Percentiles rank a stretch among this genome's conserved stretches.
These are phyloP conservation scores for Lasiodiplodia sp. DNA, from an alignment of 2,329 filamentous ascomycete genomes.

Conservation along the genomic window DNA sequence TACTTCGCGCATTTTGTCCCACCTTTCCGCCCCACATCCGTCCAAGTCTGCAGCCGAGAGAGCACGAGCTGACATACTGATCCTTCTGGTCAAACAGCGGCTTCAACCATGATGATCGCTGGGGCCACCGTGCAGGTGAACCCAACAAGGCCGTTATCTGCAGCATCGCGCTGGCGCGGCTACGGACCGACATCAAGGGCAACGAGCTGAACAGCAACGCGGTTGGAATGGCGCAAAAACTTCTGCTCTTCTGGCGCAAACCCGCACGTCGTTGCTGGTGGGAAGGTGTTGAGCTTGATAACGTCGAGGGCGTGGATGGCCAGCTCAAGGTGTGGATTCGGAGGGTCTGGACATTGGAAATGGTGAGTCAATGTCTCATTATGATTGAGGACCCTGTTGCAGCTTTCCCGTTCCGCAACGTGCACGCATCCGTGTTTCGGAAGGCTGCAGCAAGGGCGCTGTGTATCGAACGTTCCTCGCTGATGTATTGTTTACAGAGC, in stretches of 20 bases:
- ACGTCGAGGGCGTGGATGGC: slow-evolving; percentile 88
- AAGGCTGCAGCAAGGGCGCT: slow-evolving; percentile 22
- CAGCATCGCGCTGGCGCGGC: slow-evolving; percentile 88
- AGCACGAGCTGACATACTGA: slow-evolving; percentile 32
- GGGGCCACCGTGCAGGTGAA: slow-evolving; percentile 97
- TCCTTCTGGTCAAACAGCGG: slow-evolving; percentile 64
- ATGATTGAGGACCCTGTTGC: slow-evolving; percentile 10
- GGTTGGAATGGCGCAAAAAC: slow-evolving; percentile 97
- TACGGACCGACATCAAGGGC: slow-evolving; percentile 87
- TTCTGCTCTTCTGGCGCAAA: slow-evolving; percentile 97
- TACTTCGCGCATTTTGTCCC: slow-evolving; percentile 12
- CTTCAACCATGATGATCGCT: slow-evolving; percentile 93
- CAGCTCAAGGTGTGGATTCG: slow-evolving; percentile 98
- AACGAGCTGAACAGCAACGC: slow-evolving; percentile 78
- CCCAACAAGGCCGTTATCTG: slow-evolving; percentile 99
- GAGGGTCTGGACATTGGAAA: slow-evolving; percentile 97
- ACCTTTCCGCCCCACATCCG: slow-evolving; percentile 17
- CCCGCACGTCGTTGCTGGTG: slow-evolving; percentile 97
- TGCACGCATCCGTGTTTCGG: slow-evolving; percentile 26
- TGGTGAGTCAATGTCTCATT: slow-evolving; percentile 61
- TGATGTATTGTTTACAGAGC: slow-evolving; percentile 60
- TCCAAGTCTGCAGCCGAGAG: neutral
- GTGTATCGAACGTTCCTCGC: slow-evolving; percentile 20
- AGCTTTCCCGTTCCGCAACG: slow-evolving; percentile 28
- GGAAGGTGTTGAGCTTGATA: slow-evolving; percentile 92